Percentiles rank a stretch among this genome's conserved stretches.
phyloP scores from a whole-genome alignment of 768 basidiomycete species.

The Hygrocybe coccinea region DNA sequence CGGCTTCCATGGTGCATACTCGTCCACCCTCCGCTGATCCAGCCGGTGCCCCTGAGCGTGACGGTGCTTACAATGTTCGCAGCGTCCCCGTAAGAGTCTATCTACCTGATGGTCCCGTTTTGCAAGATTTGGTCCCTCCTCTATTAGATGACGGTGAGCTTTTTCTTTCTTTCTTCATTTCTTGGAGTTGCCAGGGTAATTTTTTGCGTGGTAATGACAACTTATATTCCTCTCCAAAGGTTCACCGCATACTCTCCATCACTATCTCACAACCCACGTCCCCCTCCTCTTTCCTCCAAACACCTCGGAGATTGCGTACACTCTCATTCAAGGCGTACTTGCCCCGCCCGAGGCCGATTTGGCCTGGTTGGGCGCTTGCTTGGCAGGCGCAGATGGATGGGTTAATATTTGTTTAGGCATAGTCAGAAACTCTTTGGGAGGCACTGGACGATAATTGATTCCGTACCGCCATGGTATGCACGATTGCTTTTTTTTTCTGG shows the following conservation, averaged over 20 bases:
- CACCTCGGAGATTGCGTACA: conserved; percentile 61
- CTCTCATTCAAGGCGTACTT: conserved; percentile 79
- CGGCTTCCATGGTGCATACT: conserved; percentile 51
- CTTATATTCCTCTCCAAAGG: conserved; percentile 49
- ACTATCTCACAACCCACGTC: conserved; percentile 65
- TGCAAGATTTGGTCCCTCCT: conserved; percentile 87
- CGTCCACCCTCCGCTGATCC: conserved; percentile 65
- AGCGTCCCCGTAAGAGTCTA: conserved; percentile 88
- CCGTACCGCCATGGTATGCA: too few relatives aligned
- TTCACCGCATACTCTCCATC: conserved; percentile 61
- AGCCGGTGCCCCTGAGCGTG: conserved; percentile 52
- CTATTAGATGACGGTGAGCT: conserved; percentile 67
- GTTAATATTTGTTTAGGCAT: conserved; percentile 81
- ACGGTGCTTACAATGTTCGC: conserved; percentile 82
- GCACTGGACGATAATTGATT: too few relatives aligned
- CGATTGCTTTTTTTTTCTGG: too few relatives aligned
- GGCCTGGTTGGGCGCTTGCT: conserved; percentile 89
- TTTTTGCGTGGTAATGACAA: too few relatives aligned
- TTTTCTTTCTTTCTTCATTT: conserved; percentile 3
- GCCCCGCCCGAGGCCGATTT: conserved; percentile 84
- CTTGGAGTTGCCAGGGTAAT: background rate
- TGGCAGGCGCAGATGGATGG: conserved; percentile 95
- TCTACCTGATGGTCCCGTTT: conserved; percentile 82
- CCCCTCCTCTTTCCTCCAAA: conserved; percentile 70
- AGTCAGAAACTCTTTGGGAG: background rate